Evolutionary conservation across 176 grass and related monocot species (phyloP).

Genomic region (Eragrostis nindensis): DNA sequence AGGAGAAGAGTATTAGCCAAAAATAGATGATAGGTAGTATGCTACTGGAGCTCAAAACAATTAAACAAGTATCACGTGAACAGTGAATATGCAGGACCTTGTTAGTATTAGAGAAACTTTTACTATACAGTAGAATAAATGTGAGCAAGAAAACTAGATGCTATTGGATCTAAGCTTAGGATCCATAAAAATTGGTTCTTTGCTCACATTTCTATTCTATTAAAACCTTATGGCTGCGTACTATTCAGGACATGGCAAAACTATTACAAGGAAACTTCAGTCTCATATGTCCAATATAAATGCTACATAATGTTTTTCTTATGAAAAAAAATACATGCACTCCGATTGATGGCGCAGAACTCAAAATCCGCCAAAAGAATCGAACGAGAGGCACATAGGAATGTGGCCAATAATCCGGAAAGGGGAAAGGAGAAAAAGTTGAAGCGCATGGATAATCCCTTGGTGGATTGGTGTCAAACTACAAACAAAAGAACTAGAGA

Average conservation of each 20-base stretch:
- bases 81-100: neutral
- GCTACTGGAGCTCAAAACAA: neutral
- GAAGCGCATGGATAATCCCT: no score
- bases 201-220: neutral
- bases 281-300: neutral
- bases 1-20: conserved; percentile 34
- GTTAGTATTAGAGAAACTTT: no score
- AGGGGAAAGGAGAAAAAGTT: no score
- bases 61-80: neutral
- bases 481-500: neutral
- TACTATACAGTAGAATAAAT: no score
- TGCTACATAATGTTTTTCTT: neutral
- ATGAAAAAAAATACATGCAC: neutral
- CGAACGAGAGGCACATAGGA: neutral
- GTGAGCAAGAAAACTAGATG: no score
- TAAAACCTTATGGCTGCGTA: neutral
- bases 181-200: neutral
- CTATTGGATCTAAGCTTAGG: neutral
- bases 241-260: neutral
- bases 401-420: neutral
- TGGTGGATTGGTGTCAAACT: neutral
- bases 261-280: neutral
- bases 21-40: conserved; percentile 1
- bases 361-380: neutral
- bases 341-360: neutral